Conservation (phyloP, 805 yeast genomes). For the Hyphopichia homilentoma region DNA sequence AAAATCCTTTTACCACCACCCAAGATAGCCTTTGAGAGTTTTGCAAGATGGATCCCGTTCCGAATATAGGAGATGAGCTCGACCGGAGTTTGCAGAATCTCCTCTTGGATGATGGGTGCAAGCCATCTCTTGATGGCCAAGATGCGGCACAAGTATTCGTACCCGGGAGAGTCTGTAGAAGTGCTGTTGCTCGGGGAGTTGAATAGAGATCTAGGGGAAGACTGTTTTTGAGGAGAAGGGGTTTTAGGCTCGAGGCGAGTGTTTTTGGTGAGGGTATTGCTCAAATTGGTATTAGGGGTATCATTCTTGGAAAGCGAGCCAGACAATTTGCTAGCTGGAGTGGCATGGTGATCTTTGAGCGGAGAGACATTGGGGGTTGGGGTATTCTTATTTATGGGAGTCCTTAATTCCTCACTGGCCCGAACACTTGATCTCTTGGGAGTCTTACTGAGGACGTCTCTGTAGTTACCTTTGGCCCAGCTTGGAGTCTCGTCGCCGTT, state of each 20-base stretch:
- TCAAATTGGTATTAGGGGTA: neutral
- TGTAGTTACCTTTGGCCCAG: conserved; percentile 20
- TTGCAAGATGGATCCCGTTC: conserved; percentile 84
- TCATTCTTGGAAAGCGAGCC: neutral
- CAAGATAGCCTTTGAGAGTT: conserved; percentile 66
- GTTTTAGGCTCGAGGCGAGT: conserved; percentile 7
- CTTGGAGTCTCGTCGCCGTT: conserved; percentile 12
- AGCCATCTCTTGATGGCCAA: conserved; percentile 83
- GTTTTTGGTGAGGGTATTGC: conserved; percentile 8
- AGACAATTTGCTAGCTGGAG: conserved; percentile 2
- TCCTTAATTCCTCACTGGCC: conserved; percentile 4
- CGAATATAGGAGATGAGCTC: conserved; percentile 64
- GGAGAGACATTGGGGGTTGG: conserved; percentile 1
- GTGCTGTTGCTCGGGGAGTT: conserved; percentile 27
- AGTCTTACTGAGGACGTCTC: conserved; percentile 12
- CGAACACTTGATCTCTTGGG: conserved; percentile 7
- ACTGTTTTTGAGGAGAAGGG: conserved; percentile 1
- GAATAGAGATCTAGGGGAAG: conserved; percentile 15
- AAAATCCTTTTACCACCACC: conserved; percentile 59
- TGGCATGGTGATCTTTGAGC: neutral
- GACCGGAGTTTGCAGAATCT: conserved; percentile 50
- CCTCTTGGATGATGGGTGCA: conserved; percentile 56
- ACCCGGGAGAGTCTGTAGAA: conserved; percentile 38
- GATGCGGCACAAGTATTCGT: conserved; percentile 78
- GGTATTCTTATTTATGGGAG: conserved; percentile 2